phyloP scores from a whole-genome alignment of 257 asterid genomes.

The Nicotiana obtusifolia region DNA sequence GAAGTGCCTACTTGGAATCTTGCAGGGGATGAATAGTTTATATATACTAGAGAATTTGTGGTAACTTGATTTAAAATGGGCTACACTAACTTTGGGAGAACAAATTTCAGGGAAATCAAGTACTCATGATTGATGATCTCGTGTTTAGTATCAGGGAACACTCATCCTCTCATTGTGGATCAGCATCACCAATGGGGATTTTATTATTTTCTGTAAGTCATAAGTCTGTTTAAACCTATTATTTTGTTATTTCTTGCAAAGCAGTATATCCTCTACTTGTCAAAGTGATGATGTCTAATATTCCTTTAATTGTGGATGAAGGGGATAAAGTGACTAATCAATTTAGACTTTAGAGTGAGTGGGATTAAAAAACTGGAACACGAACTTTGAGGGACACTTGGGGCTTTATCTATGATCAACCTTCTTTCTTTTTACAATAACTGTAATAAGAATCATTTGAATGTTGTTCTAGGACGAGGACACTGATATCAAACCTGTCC shows the following conservation, averaged over 20 bases:
- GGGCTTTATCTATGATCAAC: background rate
- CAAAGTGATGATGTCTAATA: background rate
- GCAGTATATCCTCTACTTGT: background rate
- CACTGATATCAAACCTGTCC: conserved; percentile 55
- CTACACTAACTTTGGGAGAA: background rate
- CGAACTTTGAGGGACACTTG: conserved; percentile 4
- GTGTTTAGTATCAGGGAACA: conserved; percentile 48
- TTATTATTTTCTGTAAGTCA: conserved; percentile 64
- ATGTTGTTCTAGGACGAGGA: conserved; percentile 56
- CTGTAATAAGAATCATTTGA: conserved; percentile 29
- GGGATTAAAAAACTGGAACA: background rate
- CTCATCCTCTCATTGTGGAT: conserved; percentile 49
- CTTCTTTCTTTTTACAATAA: background rate
- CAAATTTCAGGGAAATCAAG: conserved; percentile 26
- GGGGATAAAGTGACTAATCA: background rate
- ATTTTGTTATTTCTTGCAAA: background rate
- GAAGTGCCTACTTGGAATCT: background rate
- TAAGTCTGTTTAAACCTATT: background rate
- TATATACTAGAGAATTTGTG: background rate
- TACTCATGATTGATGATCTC: conserved; percentile 46
- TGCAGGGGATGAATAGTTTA: background rate
- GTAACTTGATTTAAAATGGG: background rate
- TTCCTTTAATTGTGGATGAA: background rate
- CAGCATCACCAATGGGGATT: conserved; percentile 65
- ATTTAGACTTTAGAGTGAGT: background rate